Evolutionary conservation across 345 rosid genomes (phyloP).

Genomic region (Lepidium aucheri): DNA sequence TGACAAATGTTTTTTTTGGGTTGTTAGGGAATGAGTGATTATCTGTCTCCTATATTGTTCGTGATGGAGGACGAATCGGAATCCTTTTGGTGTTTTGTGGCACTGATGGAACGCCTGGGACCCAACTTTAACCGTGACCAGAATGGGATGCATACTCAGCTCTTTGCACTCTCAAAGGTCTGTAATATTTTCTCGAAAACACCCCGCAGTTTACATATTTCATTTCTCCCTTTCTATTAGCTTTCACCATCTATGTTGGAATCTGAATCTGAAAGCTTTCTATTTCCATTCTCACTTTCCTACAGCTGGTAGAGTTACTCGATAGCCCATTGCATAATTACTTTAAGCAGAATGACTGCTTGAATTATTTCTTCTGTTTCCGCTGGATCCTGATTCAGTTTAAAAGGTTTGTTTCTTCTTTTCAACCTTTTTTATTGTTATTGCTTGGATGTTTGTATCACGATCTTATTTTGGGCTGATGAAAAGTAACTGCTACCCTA

Average conservation of each 20-base stretch:
- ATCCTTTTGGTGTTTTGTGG: slow-evolving; percentile 96
- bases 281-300: neutral
- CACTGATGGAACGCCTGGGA: slow-evolving; percentile 94
- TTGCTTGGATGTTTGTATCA: neutral
- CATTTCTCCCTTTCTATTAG: neutral
- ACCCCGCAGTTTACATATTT: neutral
- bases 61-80: slow-evolving; percentile 85
- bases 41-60: slow-evolving; percentile 82
- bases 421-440: neutral
- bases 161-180: slow-evolving; percentile 93
- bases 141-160: slow-evolving; percentile 97
- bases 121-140: slow-evolving; percentile 98
- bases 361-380: slow-evolving; percentile 99
- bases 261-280: slow-evolving; percentile 12
- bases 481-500: neutral
- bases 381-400: slow-evolving; percentile 97
- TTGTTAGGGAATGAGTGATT: slow-evolving; percentile 94
- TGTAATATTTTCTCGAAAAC: neutral
- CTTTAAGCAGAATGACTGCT: slow-evolving; percentile 88
- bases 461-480: neutral
- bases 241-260: neutral
- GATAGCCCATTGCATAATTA: slow-evolving; percentile 84
- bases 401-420: slow-evolving; percentile 55
- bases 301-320: slow-evolving; percentile 88
- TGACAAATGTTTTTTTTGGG: neutral